Evolutionary conservation across 2,329 filamentous ascomycete species (phyloP), one percentile per base, ranked within the genome.

Genomic region (Pseudogymnoascus sp.): DNA sequence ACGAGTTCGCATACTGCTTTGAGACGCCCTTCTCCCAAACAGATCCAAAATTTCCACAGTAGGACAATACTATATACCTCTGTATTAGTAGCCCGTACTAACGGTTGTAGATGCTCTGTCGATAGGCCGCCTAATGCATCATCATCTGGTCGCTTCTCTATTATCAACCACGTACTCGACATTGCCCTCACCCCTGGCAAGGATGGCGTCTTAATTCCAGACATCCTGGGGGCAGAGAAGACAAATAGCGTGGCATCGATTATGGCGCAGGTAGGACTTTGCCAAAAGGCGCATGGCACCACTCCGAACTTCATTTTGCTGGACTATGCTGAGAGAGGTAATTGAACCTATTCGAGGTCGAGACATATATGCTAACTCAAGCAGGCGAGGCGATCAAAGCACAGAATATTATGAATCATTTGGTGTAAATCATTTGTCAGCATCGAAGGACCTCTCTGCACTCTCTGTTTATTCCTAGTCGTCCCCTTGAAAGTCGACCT

Each of bases 21-120:
- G 90, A 93, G 72, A 93, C 88, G 49, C 79, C 82, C 0, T 92
- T 82, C 74, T 84, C 89, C 66, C 84, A 85, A 64, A 82, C 80
- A 1, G 76, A 82, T 59, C 74, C 80, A 0, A 77, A 76, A 14
- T 86, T 89, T 69, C 84, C 85, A 35, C 49, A 55, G 49, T 55
- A 35, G 9, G 49, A 22, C n/a, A 16, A 14, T 55, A 12, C 28
- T 16, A 4, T 19, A 6, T 22, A 19, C 28, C 9, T 25, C 22
- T 33, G n/a, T 4, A 14, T 7, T 22, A 9, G 16, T n/a, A 22
- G 5, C 6, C 5, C 4, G 11, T 55, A 55, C 49, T 55, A 8
- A 55, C n/a, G 9, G 25, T 33, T n/a, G 30, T 69, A 82, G 81
- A 42, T 93, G 90, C 75, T 76, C 76, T 9, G 79, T 90, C 2